Evolutionary conservation across 306 rosid species (phyloP).

Genomic region (Herpetospermum pedunculosum): DNA sequence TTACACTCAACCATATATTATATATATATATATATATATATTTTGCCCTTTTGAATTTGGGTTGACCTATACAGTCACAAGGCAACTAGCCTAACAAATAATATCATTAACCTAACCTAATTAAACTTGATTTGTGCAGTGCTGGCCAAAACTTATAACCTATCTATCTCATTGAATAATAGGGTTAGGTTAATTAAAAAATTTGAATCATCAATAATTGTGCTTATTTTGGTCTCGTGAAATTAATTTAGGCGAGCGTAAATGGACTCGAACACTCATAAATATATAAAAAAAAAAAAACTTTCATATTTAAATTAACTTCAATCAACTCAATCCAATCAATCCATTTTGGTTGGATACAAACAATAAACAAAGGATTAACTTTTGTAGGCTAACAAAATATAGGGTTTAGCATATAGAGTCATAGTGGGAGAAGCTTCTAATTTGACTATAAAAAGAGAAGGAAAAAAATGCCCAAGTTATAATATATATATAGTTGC

Average conservation of each 20-base stretch:
- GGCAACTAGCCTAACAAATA: neutral
- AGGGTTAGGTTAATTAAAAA: neutral
- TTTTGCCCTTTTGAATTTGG: neutral
- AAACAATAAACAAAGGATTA: neutral
- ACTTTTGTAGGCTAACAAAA: neutral
- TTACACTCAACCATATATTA: neutral
- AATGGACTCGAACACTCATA: no score
- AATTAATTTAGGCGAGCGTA: no score
- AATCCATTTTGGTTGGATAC: neutral
- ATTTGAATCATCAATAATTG: neutral
- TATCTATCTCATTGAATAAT: neutral
- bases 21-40: neutral
- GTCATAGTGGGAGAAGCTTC: conserved; percentile 3
- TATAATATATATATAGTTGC: neutral
- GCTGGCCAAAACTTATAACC: neutral
- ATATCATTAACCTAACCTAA: neutral
- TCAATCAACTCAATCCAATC: neutral
- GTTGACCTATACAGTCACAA: neutral
- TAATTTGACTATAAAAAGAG: neutral
- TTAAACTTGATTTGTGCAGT: neutral
- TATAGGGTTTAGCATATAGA: neutral
- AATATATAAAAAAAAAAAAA: no score
- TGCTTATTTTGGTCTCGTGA: no score
- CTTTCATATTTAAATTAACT: neutral
- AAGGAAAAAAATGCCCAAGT: neutral